Conservation (phyloP, 2,329 filamentous ascomycete genomes). For the Clarireedia hainanense region DNA sequence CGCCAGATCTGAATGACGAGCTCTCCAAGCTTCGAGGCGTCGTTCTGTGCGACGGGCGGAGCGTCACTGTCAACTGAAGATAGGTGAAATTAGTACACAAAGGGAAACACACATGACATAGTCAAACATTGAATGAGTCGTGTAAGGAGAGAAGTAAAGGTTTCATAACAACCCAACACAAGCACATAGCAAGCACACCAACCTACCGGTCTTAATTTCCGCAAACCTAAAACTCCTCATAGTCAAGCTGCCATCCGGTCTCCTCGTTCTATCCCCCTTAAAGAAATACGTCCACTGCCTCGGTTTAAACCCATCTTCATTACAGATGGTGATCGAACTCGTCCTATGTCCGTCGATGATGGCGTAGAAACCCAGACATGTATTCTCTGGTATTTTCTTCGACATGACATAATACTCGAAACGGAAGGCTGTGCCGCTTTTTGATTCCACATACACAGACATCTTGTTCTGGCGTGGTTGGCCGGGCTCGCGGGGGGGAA, state of each 20-base stretch:
- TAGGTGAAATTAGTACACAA: not conserved
- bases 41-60: not conserved
- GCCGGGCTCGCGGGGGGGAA: not conserved
- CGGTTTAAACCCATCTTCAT: slow-evolving; percentile 4
- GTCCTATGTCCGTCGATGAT: slow-evolving; percentile 1
- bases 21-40: slow-evolving; percentile 4
- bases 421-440: not conserved
- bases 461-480: not conserved
- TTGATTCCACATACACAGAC: slow-evolving; percentile 1
- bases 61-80: not conserved
- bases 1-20: slow-evolving; percentile 4
- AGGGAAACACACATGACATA: not conserved
- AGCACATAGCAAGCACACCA: not conserved
- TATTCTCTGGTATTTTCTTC: not conserved
- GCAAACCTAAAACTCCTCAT: not conserved
- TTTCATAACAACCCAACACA: not conserved
- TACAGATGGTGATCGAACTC: not conserved
- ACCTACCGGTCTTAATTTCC: not conserved
- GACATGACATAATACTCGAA: not conserved
- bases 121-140: too few species aligned
- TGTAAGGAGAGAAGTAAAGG: too few species aligned
- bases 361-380: not conserved
- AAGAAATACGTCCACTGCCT: not conserved
- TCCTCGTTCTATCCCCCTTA: not conserved
- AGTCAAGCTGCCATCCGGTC: not conserved